Conservation (phyloP, 2,329 filamentous ascomycete species). For the Xylaria polymorpha region DNA sequence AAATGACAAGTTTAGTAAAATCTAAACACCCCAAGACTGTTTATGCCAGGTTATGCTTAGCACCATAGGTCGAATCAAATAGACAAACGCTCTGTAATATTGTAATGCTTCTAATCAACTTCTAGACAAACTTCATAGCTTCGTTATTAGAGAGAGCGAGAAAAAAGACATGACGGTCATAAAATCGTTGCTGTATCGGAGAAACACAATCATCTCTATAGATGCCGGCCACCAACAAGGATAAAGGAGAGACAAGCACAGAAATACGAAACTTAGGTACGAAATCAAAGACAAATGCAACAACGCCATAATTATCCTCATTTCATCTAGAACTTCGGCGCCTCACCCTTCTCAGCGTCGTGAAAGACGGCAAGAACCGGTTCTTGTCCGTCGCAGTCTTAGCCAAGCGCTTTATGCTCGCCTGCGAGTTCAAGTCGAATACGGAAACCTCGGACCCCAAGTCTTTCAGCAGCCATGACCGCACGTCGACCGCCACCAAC, state of each 20-base stretch:
- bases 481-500: slow-evolving; percentile 44
- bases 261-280: neutral
- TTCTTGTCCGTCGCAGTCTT: slow-evolving; percentile 43
- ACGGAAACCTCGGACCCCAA: slow-evolving; percentile 45
- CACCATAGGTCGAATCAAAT: neutral
- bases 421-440: slow-evolving; percentile 45
- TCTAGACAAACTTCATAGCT: neutral
- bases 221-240: neutral
- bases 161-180: neutral
- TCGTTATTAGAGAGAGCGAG: neutral
- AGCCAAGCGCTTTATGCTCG: slow-evolving; percentile 44
- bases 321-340: slow-evolving; percentile 3
- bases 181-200: neutral
- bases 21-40: too few relatives aligned
- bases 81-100: neutral
- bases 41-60: too few relatives aligned
- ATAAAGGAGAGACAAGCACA: too few relatives aligned
- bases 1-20: too few relatives aligned
- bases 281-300: neutral
- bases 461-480: slow-evolving; percentile 44
- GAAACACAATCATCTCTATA: neutral
- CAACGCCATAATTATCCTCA: neutral
- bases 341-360: slow-evolving; percentile 2
- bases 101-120: neutral
- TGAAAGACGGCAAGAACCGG: slow-evolving; percentile 37